phyloP scores from a whole-genome alignment of 2,329 filamentous ascomycete species.

The Verticillium longisporum region DNA sequence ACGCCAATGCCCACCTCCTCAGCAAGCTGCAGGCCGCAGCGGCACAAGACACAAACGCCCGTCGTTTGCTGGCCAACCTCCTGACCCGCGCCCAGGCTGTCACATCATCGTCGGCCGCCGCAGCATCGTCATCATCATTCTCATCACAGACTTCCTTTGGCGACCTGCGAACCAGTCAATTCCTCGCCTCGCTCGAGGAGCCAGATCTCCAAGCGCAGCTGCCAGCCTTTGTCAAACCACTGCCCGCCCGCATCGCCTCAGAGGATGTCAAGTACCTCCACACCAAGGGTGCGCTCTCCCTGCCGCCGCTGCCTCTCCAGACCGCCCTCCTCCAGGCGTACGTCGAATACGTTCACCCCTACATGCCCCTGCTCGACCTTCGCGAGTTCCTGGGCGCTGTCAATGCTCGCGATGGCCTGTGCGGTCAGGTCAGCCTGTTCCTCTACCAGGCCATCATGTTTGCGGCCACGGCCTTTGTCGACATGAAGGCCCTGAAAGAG shows the following conservation, averaged over 20 bases:
- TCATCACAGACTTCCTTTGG: conserved; percentile 11
- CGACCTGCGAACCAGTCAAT: conserved; percentile 32
- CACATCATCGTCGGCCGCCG: conserved; percentile 16
- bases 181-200: conserved; percentile 39
- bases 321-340: conserved; percentile 78
- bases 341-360: conserved; percentile 85
- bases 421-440: conserved; percentile 72
- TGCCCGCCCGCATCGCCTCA: conserved; percentile 67
- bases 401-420: conserved; percentile 59
- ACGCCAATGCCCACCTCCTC: conserved; percentile 14
- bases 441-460: conserved; percentile 96
- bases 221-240: conserved; percentile 67
- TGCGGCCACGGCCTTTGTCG: conserved; percentile 80
- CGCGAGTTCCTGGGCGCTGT: conserved; percentile 54
- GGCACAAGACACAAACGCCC: conserved; percentile 12
- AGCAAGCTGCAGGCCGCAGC: conserved; percentile 18
- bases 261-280: conserved; percentile 81
- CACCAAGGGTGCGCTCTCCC: conserved; percentile 74
- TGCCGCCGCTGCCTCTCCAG: conserved; percentile 65
- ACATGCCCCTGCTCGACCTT: conserved; percentile 80
- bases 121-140: conserved; percentile 24
- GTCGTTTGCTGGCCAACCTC: conserved; percentile 11
- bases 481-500: conserved; percentile 66
- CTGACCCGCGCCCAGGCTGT: conserved; percentile 10
- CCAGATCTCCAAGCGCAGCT: conserved; percentile 40